Percentiles rank a stretch among this genome's conserved stretches.
Conservation (phyloP, 257 asterid genomes). For the Thymus mandschuricus region DNA sequence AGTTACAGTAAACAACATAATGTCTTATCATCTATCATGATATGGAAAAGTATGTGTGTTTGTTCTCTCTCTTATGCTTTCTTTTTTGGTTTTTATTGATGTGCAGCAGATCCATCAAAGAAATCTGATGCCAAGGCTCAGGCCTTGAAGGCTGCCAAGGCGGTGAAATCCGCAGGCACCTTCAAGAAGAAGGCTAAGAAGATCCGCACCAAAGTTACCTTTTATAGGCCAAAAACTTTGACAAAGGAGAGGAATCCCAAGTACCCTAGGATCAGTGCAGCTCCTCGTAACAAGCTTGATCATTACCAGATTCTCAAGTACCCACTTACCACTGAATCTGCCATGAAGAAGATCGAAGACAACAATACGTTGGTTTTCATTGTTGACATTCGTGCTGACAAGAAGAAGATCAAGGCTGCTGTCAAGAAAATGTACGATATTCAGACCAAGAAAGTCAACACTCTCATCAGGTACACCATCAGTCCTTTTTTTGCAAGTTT, state of each 20-base stretch:
- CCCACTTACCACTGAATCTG: constrained; percentile 57
- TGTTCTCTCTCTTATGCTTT: background rate
- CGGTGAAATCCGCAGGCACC: constrained; percentile 42
- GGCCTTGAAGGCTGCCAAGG: constrained; percentile 59
- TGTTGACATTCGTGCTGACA: constrained; percentile 57
- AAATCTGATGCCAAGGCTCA: constrained; percentile 56
- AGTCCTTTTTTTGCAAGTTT: background rate
- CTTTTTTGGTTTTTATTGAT: background rate
- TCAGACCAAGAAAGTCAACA: constrained; percentile 55
- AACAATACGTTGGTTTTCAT: constrained; percentile 60
- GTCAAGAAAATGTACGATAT: constrained; percentile 62
- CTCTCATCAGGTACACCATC: constrained; percentile 49
- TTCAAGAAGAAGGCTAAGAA: constrained; percentile 50
- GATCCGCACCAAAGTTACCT: constrained; percentile 56
- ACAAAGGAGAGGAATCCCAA: constrained; percentile 54
- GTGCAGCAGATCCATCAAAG: constrained; percentile 41
- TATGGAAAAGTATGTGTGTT: too few species aligned
- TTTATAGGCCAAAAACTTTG: constrained; percentile 55
- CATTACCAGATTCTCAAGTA: constrained; percentile 51
- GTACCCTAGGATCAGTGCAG: constrained; percentile 55
- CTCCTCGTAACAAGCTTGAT: constrained; percentile 58
- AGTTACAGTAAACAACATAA: too few species aligned
- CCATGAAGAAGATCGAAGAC: constrained; percentile 61
- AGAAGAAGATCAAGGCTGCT: constrained; percentile 57
- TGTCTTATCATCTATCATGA: too few species aligned